Conservation (phyloP, 2,329 filamentous ascomycete genomes). For the Neonectria ditissima region DNA sequence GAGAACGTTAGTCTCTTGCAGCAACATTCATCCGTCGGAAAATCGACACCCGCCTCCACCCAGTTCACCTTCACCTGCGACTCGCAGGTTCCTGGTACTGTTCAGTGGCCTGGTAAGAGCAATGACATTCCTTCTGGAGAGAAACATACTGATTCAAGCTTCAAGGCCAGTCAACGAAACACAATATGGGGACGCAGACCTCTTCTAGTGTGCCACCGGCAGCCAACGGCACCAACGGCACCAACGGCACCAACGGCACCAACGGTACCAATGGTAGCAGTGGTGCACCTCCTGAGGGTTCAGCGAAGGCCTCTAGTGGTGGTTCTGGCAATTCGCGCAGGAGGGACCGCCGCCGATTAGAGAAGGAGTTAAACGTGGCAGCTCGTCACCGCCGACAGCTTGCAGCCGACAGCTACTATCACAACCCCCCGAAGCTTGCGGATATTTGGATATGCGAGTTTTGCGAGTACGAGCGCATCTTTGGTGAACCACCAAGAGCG, state of each 20-base stretch:
- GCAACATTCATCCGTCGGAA: conserved; percentile 70
- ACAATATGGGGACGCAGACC: conserved; percentile 37
- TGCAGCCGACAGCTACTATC: conserved; percentile 81
- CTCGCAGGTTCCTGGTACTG: conserved; percentile 84
- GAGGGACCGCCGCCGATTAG: conserved; percentile 74
- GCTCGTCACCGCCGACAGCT: conserved; percentile 82
- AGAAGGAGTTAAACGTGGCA: conserved; percentile 78
- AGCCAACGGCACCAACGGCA: too few species aligned
- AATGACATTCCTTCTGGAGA: not conserved
- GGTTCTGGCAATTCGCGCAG: conserved; percentile 52
- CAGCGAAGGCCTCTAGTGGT: conserved; percentile 49
- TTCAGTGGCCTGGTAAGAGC: conserved; percentile 75
- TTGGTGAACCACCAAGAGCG: conserved; percentile 85
- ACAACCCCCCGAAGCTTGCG: conserved; percentile 75
- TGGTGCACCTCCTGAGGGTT: conserved; percentile 49
- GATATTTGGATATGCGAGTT: conserved; percentile 98
- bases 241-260: too few species aligned
- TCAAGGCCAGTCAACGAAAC: conserved; percentile 43
- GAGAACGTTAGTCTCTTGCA: conserved; percentile 84
- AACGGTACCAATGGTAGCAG: conserved; percentile 31
- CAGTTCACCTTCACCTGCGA: conserved; percentile 98
- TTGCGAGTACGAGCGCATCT: conserved; percentile 97
- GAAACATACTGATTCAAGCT: conserved; percentile 15
- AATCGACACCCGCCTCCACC: conserved; percentile 76
- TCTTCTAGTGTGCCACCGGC: conserved; percentile 27